phyloP scores from a whole-genome alignment of 345 rosid species.

The Cardamine resedifolia region DNA sequence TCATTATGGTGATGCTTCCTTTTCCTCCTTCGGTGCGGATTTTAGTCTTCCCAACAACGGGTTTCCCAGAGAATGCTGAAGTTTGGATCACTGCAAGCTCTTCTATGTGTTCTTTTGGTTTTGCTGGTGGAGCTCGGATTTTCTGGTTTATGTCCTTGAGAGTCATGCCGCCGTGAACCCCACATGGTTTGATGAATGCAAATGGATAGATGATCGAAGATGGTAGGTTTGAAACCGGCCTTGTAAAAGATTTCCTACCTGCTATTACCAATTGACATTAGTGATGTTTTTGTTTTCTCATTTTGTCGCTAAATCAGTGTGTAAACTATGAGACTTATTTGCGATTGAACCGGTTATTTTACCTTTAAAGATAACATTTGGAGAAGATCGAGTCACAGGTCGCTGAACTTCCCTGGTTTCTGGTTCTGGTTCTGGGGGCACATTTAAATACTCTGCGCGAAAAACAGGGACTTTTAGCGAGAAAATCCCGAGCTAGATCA shows the following conservation, averaged over 20 bases:
- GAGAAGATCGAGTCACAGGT: constrained; percentile 52
- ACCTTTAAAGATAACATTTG: constrained; percentile 81
- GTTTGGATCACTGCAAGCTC: constrained; percentile 71
- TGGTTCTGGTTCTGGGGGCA: constrained; percentile 41
- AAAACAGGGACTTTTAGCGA: not conserved
- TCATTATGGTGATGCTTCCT: constrained; percentile 97
- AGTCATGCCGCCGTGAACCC: constrained; percentile 83
- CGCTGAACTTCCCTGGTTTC: constrained; percentile 51
- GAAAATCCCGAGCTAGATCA: not conserved
- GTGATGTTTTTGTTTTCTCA: not conserved
- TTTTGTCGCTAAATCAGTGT: not conserved
- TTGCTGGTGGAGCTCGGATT: constrained; percentile 68
- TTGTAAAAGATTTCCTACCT: constrained; percentile 73
- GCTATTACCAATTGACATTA: constrained; percentile 16
- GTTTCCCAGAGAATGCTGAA: constrained; percentile 98
- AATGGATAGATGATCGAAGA: constrained; percentile 88
- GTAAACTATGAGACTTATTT: not conserved
- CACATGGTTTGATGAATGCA: constrained; percentile 91
- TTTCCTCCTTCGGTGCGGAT: constrained; percentile 98
- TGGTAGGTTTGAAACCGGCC: constrained; percentile 66
- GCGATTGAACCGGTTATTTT: constrained; percentile 1
- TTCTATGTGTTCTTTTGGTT: constrained; percentile 50
- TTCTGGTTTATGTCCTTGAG: constrained; percentile 93
- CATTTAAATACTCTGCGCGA: constrained; percentile 56
- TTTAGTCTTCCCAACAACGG: constrained; percentile 94